These are phyloP conservation scores for Petunia axillaris DNA, from an alignment of 257 asterid species.

Conservation along the genomic window DNA sequence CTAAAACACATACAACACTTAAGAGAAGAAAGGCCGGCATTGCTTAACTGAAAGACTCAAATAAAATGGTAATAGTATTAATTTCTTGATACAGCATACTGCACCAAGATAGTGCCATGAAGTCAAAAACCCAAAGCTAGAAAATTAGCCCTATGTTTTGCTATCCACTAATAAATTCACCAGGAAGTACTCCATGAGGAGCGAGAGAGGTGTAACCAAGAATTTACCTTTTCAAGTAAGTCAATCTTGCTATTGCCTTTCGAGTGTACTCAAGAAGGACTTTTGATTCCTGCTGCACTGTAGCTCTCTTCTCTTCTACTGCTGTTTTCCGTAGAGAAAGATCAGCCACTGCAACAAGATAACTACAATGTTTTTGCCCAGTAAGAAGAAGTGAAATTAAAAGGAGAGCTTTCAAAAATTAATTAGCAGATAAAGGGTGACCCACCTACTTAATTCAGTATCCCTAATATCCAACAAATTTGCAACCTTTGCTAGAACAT, in stretches of 20 bases:
- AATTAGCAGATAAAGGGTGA: too few relatives aligned
- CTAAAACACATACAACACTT: neutral
- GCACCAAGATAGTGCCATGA: neutral
- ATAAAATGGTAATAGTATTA: too few relatives aligned
- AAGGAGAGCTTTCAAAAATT: too few relatives aligned
- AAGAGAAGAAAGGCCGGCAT: conserved; percentile 2
- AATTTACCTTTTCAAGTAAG: conserved; percentile 73
- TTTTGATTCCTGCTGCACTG: conserved; percentile 85
- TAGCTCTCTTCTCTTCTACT: conserved; percentile 86
- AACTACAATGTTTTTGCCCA: conserved; percentile 48
- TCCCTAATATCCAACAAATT: conserved; percentile 88
- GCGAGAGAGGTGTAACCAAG: neutral
- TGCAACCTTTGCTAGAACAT: conserved; percentile 83
- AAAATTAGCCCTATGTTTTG: neutral
- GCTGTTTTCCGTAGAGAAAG: conserved; percentile 80
- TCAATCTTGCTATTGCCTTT: conserved; percentile 89
- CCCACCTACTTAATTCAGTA: conserved; percentile 89
- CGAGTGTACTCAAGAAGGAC: conserved; percentile 92
- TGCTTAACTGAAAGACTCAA: conserved; percentile 23
- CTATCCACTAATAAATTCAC: neutral
- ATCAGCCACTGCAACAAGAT: conserved; percentile 91
- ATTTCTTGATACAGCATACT: neutral
- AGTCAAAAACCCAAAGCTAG: neutral
- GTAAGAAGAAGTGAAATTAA: conserved; percentile 36
- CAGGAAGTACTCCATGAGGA: conserved; percentile 9